phyloP scores from a whole-genome alignment of 768 basidiomycete species.

The Lactarius pseudohatsudake region DNA sequence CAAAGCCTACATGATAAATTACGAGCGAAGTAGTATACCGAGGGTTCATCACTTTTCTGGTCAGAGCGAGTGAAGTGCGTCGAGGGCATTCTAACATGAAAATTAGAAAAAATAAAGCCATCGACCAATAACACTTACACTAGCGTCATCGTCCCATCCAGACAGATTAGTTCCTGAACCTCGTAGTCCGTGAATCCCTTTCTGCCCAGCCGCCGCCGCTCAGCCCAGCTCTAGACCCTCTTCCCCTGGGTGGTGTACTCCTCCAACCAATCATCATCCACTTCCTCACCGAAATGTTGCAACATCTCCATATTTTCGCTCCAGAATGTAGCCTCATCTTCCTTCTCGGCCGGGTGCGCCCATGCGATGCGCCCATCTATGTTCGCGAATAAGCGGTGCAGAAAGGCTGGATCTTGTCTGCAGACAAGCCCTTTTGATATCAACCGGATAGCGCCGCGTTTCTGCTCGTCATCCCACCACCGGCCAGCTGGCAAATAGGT shows the following conservation, averaged over 20 bases:
- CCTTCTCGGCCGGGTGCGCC: not conserved
- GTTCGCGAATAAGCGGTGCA: conserved; percentile 2
- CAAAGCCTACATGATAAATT: too few relatives aligned
- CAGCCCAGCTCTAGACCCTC: too few relatives aligned
- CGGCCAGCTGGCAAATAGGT: conserved; percentile 44
- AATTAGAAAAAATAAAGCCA: not conserved
- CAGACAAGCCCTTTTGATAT: not conserved
- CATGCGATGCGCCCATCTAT: conserved; percentile 14
- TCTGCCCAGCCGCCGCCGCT: too few relatives aligned
- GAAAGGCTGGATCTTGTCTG: not conserved
- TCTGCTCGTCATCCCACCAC: conserved; percentile 43
- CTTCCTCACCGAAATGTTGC: not conserved
- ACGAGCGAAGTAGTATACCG: too few relatives aligned
- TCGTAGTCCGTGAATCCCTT: conserved; percentile 39
- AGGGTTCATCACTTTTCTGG: too few relatives aligned
- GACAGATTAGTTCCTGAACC: conserved; percentile 37
- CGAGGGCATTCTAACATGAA: conserved; percentile 13
- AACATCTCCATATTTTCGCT: not conserved
- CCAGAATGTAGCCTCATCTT: not conserved
- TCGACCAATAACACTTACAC: conserved; percentile 34
- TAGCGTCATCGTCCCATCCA: conserved; percentile 47
- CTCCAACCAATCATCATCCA: not conserved
- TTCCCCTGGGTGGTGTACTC: not conserved
- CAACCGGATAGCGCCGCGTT: not conserved
- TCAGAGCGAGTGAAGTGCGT: not conserved